Base-by-base conservation (phyloP, 2,329 filamentous ascomycete genomes). In the Trichoderma koningiopsis region DNA sequence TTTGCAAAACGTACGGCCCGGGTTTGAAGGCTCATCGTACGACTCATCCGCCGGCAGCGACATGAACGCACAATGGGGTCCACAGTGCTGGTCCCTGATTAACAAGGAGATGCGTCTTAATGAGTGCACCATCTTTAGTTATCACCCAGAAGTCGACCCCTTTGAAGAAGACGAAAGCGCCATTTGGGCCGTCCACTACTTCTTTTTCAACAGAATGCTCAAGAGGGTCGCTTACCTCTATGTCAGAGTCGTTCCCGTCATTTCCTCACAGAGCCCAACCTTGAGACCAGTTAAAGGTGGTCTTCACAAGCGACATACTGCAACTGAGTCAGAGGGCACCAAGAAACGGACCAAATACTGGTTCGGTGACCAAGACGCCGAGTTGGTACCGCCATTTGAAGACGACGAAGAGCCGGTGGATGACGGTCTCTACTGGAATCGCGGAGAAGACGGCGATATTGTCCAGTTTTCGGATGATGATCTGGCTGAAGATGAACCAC, bases 161-260 rank as follows among this genome's bases (percentile, higher is more conserved):
- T 97, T 96, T 75, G 91, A 94, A 74, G 94, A 94, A 72, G 94
- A 97, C 71, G 94, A 97, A 76, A 92, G 93, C 71, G 91, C 94
- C 11, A 94, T 99, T 72, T 99, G 95, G 95, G 94, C 92, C 61
- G 86, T 94, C 72, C 94, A 98, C 79, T 97, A 97, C 81, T 97
- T 99, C 83, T 97, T 98, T 80, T 98, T 97, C 86, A 97, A 97
- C 84, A 95, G 95, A 76, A 85, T 90, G 31, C 87, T 91, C 77
- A 98, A 98, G 83, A 89, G 96, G 53, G 95, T 99, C 22, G 94
- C 93, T 71, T 99, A 99, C 78, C 83, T 99, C 57, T 96, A 97
- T 76, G 88, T 97, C 57, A 91, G 95, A 71, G 94, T 93, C n/a
- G 88, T 97, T 57, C 95, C 88, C 70, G 91, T 91, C 74, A 89